Evolutionary conservation across 2,329 filamentous ascomycete species (phyloP), one percentile per base, ranked within the genome.

Genomic region (Ceratocystis colombiana): DNA sequence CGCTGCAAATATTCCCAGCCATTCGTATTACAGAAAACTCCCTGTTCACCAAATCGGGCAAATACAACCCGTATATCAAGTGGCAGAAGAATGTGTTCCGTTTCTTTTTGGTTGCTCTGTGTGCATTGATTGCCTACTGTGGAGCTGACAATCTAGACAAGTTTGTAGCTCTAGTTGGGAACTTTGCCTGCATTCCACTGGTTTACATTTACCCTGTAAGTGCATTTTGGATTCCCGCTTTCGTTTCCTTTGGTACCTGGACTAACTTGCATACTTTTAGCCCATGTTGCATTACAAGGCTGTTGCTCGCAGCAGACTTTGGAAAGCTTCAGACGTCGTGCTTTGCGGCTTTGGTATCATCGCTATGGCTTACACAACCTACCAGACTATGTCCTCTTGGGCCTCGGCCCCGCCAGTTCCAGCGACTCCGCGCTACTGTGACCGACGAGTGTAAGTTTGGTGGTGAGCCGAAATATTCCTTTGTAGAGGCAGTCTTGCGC

Each of bases 11-110:
- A 71, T 99, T 97, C 80, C 94, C 94, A 0, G 94, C 94, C 55
- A 97, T 99, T 72, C 88, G 93, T 73, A 99, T 99, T 72, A 90
- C 90, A 44, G 92, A 96, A 76, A 96, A 96, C 71, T 90, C 91
- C 70, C 81, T 97, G 5, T 99, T 97, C 76, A 96, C 89, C 28
- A 83, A 88, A 73, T 96, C 91, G 69, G 92, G 94, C 71, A 99
- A 99, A 77, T 96, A 96, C 78, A 96, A 97, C 74, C 92, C 91
- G 0, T 94, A 90, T 73, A 96, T 99, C 80, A 99, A 99, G 79
- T 99, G 94, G 94, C 89, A 97, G 81, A 99, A 99, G 85, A 99
- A 99, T 71, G 79, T 88, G 44, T 99, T 96, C 79, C 88, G 94
- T 65, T 99, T 97, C 80, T 87, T 93, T 73, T 85, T 96, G 69